Evolutionary conservation across 1,284 basidiomycete species (phyloP).

Genomic region (Cerioporus squamosus): DNA sequence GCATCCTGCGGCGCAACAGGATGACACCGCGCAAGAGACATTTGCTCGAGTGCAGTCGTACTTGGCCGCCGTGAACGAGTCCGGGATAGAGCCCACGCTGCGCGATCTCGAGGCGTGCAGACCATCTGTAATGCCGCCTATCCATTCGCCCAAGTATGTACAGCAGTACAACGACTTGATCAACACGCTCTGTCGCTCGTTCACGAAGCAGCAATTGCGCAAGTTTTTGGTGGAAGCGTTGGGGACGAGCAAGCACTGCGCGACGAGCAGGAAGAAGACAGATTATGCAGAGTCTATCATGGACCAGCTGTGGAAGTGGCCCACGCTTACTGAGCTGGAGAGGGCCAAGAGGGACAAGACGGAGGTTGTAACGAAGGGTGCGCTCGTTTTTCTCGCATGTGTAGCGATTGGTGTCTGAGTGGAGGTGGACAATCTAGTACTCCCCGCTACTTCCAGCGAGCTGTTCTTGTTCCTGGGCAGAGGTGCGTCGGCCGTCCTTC

Average conservation of each 20-base stretch:
- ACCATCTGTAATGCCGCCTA: constrained; percentile 42
- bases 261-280: constrained; percentile 43
- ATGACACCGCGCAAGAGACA: background rate
- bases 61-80: constrained; percentile 53
- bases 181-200: constrained; percentile 60
- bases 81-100: constrained; percentile 49
- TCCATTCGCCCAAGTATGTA: constrained; percentile 51
- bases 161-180: constrained; percentile 54
- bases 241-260: constrained; percentile 38
- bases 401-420: background rate
- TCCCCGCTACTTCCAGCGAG: constrained; percentile 58
- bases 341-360: constrained; percentile 54
- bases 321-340: constrained; percentile 56
- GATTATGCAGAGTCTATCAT: constrained; percentile 62
- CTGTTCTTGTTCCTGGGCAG: constrained; percentile 75
- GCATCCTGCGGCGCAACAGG: background rate
- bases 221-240: constrained; percentile 53
- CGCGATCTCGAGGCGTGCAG: constrained; percentile 60
- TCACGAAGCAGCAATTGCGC: constrained; percentile 65
- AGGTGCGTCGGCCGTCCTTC: constrained; percentile 47
- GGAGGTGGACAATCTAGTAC: constrained; percentile 42
- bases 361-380: constrained; percentile 55
- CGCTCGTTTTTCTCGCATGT: constrained; percentile 27
- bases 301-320: constrained; percentile 70
- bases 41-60: constrained; percentile 50